Base-by-base conservation (phyloP, 2,329 filamentous ascomycete genomes). In the Tricladium varicosporioides region DNA sequence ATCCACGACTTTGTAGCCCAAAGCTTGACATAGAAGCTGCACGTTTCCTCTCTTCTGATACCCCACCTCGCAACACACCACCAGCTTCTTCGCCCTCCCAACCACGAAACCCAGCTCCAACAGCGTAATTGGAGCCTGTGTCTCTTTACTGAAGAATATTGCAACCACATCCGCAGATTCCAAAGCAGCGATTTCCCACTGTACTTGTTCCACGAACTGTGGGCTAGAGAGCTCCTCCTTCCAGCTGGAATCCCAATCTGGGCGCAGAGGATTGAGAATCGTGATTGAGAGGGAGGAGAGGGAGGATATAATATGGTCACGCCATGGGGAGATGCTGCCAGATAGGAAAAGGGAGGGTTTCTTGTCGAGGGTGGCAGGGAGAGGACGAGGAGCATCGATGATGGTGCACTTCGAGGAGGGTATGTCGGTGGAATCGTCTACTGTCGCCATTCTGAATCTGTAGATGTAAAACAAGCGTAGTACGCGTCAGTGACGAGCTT, bases 1-100 rank as follows among this genome's bases (percentile, higher is more conserved):
- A 14, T 75, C 71, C 31, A 80, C 69, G 54, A 80, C 66, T 40
- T 74, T 70, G 5, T 84, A 68, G 0, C 69, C 73, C 58, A 78
- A 79, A 53, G 73, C 73, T 57, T 72, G 66, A 59, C 83, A 86
- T 9, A 85, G 76, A 13, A 84, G 71, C 63, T 82, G 73, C 32
- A 88, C 81, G 60, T 88, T 86, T 0, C 82, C 84, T n/a, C 75
- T 75, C 67, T 84, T 84, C 70, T 70, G 76, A 63, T 82, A 88
- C 0, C 74, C 75, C 19, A 74, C 67, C 1, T 76, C 73, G 48
- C 62, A 63, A 48, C 79, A 83, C 44, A 79, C 78, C 0, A 86
- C 82, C 10, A 87, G 71, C 1, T 76, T 73, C 65, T 78, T 81
- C 1, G 71, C 71, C 1, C 50, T 50, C 14, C 65, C 71, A 62